These are phyloP conservation scores for Leptodontidium sp. DNA, from an alignment of 2,329 filamentous ascomycete genomes.

Conservation along the genomic window DNA sequence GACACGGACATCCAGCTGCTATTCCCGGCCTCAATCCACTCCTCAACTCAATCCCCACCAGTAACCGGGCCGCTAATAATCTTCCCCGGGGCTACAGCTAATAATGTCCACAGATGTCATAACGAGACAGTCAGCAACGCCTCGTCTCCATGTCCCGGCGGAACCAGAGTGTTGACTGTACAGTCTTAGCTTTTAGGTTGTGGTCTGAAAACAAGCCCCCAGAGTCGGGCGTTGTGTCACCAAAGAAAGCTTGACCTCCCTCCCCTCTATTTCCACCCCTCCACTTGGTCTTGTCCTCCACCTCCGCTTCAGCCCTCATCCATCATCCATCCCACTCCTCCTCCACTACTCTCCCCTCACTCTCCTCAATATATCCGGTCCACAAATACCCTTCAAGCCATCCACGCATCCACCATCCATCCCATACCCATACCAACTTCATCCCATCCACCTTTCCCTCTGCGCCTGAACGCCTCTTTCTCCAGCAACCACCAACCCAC, in stretches of 20 bases:
- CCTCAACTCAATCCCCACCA: neutral
- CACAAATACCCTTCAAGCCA: neutral
- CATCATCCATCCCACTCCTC: neutral
- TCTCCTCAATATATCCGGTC: neutral
- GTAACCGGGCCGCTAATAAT: neutral
- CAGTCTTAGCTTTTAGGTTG: no score
- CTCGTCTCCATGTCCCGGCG: no score
- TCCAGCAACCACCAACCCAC: neutral
- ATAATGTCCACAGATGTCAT: no score
- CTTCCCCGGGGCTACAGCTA: no score
- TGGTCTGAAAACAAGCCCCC: conserved; percentile 1
- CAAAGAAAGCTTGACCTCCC: neutral
- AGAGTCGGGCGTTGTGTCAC: neutral
- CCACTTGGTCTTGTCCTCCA: neutral
- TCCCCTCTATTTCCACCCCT: neutral
- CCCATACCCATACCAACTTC: neutral
- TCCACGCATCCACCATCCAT: neutral
- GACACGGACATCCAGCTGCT: neutral
- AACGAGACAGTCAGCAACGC: no score
- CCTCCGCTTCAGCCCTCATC: neutral
- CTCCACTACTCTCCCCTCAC: neutral
- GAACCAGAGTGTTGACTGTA: no score
- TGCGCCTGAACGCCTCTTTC: neutral
- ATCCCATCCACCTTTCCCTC: neutral
- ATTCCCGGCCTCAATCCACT: neutral